Percentiles rank a stretch among this genome's conserved stretches.
phyloP scores from a whole-genome alignment of 805 yeast genomes.

The Pichia nanzhaoensis region DNA sequence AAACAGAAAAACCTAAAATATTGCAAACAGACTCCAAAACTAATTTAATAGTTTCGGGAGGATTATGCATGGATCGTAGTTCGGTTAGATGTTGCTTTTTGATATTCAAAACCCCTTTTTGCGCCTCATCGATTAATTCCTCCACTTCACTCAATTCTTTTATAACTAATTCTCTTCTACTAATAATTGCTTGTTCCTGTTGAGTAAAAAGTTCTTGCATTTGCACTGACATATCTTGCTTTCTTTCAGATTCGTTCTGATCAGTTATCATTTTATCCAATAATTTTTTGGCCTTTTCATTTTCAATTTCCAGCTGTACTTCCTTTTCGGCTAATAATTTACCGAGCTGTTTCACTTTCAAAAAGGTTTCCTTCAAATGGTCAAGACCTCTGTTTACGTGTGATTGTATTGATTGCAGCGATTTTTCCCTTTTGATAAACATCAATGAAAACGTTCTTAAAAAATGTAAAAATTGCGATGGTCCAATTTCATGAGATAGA shows the following conservation, averaged over 20 bases:
- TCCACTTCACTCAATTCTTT: constrained; percentile 68
- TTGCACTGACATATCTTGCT: constrained; percentile 74
- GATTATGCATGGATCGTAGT: constrained; percentile 79
- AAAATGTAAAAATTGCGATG: constrained; percentile 51
- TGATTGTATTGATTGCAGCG: constrained; percentile 58
- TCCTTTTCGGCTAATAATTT: constrained; percentile 48
- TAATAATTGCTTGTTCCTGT: constrained; percentile 57
- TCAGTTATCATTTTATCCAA: constrained; percentile 70
- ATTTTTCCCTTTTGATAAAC: constrained; percentile 37
- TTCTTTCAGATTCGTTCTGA: constrained; percentile 89
- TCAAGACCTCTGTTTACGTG: constrained; percentile 72
- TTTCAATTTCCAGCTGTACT: constrained; percentile 44
- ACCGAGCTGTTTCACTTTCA: constrained; percentile 60
- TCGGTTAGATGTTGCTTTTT: constrained; percentile 90
- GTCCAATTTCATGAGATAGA: constrained; percentile 27
- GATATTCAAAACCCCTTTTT: constrained; percentile 83
- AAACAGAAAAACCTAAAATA: constrained; percentile 63
- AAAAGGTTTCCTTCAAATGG: constrained; percentile 66
- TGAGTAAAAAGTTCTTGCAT: constrained; percentile 62
- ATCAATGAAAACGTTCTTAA: constrained; percentile 37
- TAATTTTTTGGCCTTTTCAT: constrained; percentile 61
- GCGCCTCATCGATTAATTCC: constrained; percentile 81
- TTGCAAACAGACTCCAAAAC: constrained; percentile 85
- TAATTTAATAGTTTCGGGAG: constrained; percentile 80
- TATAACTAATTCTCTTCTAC: constrained; percentile 48